Base-by-base conservation (phyloP, 2,329 filamentous ascomycete species). In the Pleurostoma richardsiae region DNA sequence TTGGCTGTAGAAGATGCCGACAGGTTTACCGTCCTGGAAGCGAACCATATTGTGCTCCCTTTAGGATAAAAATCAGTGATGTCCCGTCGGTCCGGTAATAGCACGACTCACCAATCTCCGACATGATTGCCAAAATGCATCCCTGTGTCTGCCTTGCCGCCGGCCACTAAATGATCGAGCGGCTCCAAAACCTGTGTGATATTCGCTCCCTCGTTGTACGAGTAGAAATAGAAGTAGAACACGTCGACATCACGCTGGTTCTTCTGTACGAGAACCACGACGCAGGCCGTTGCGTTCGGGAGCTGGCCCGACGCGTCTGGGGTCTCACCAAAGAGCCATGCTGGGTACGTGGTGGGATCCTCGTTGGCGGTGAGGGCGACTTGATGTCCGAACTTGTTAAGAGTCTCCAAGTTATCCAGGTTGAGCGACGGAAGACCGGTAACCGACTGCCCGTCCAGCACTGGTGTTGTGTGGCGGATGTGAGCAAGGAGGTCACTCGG, bases 211-310 rank as follows among this genome's bases (percentile, higher is more conserved):
- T 60, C 56, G 2, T 65, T 59, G 28, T 58, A 65, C 0, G 62
- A 64, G 42, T 65, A 65, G 11, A 65, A 65, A 28, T 65, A 65
- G 38, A 65, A 65, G 46, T 59, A 65, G 7, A 65, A 65, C 0
- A 59, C 62, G 30, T 63, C 63, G 1, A 63, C 6, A 5, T 64
- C 59, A 1, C 51, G 29, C 5, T 55, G 38, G 30, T 45, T 50
- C 45, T 58, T 60, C 10, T 62, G 56, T 0, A 65, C 60, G 6
- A 65, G 33, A 26, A 65, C 54, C 3, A 65, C 59, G 2, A 59
- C 59, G 36, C 59, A 62, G 1, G 62, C 53, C 3, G 61, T 61
- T 2, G 61, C 49, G 19, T 60, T 57, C 31, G 36, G 53, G 3
- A 57, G 49, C 11, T 8, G 40, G 10, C 59, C 59, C 6, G 33